Evolutionary conservation across 371 early-diverging fungal genomes (phyloP).

Genomic region (Apophysomyces sp.): DNA sequence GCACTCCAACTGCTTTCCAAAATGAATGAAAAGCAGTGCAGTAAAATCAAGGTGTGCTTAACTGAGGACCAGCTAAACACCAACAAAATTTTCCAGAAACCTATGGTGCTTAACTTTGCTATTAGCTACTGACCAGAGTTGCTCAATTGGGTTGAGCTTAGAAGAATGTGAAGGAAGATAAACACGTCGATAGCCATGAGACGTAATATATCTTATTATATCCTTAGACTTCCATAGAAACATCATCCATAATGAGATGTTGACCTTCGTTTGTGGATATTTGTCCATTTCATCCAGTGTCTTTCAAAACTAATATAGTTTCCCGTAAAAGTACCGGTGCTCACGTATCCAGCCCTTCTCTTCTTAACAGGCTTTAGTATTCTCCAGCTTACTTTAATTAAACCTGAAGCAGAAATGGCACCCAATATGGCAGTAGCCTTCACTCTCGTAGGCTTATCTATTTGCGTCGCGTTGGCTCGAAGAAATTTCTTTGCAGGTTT

Average conservation of each 20-base stretch:
- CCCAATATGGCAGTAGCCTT: conserved; percentile 12
- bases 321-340: conserved; percentile 8
- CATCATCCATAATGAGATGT: conserved; percentile 19
- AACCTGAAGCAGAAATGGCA: conserved; percentile 14
- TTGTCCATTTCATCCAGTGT: conserved; percentile 18
- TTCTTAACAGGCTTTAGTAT: conserved; percentile 9
- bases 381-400: conserved; percentile 13
- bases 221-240: conserved; percentile 10
- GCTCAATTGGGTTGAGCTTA: conserved; percentile 16
- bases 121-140: conserved; percentile 10
- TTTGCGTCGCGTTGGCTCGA: too few species aligned
- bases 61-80: too few species aligned
- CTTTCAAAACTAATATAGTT: conserved; percentile 16
- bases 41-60: too few species aligned
- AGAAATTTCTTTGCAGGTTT: too few species aligned
- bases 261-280: conserved; percentile 19
- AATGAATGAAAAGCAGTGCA: too few species aligned
- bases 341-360: conserved; percentile 10
- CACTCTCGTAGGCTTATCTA: conserved; percentile 4
- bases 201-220: conserved; percentile 4
- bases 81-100: conserved; percentile 7
- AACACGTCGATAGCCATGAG: conserved; percentile 8
- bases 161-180: conserved; percentile 14
- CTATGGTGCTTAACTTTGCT: conserved; percentile 6
- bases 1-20: too few species aligned